These are phyloP conservation scores for Ophiostoma angusticollis DNA, from an alignment of 2,329 filamentous ascomycete genomes.

Conservation along the genomic window DNA sequence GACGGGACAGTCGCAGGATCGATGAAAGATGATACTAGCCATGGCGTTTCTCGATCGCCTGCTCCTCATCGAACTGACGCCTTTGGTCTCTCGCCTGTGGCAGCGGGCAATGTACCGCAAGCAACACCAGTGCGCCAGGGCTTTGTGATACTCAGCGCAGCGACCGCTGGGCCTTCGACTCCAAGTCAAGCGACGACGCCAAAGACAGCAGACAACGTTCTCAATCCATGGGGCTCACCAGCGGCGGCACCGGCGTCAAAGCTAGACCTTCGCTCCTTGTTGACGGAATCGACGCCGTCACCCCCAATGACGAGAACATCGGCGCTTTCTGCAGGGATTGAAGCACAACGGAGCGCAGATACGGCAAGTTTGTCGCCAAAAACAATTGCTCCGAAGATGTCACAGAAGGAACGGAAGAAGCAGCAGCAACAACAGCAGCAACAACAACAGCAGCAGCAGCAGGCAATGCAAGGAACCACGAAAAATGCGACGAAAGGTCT, in stretches of 20 bases:
- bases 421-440: slow-evolving; percentile 54
- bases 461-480: slow-evolving; percentile 33
- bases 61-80: neutral
- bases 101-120: neutral
- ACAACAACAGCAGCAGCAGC: slow-evolving; percentile 36
- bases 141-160: neutral
- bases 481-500: slow-evolving; percentile 15
- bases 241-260: slow-evolving; percentile 43
- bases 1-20: neutral
- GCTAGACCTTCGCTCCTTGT: slow-evolving; percentile 64
- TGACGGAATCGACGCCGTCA: slow-evolving; percentile 42
- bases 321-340: slow-evolving; percentile 40
- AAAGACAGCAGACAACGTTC: neutral
- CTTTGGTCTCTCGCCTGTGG: neutral
- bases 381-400: slow-evolving; percentile 47
- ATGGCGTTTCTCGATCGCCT: neutral
- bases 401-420: slow-evolving; percentile 85
- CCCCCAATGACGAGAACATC: slow-evolving; percentile 27
- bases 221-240: slow-evolving; percentile 36
- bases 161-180: neutral
- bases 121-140: neutral
- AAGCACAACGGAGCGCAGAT: slow-evolving; percentile 31
- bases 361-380: slow-evolving; percentile 23
- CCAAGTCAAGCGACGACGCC: neutral
- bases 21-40: neutral